Evolutionary conservation across 2,329 filamentous ascomycete species (phyloP).

Genomic region (Cytospora leucostoma): DNA sequence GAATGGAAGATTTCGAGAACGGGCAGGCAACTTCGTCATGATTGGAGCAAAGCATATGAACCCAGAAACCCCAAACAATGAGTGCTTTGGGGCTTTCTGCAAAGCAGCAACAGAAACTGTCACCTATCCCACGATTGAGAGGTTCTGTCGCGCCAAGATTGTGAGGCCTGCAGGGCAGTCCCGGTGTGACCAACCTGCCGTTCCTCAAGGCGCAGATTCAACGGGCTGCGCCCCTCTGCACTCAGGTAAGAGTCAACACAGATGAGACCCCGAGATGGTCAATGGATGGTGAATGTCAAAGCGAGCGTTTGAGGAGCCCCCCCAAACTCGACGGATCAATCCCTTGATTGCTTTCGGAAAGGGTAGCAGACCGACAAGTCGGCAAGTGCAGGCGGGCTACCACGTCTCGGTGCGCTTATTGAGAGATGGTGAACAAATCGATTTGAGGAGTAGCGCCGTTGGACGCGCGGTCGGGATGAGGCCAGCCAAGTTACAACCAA

Average conservation of each 20-base stretch:
- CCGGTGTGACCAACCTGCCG: constrained; percentile 3
- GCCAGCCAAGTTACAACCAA: constrained; percentile 9
- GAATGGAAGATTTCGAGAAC: constrained; percentile 53
- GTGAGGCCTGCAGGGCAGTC: not conserved
- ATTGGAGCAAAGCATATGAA: constrained; percentile 33
- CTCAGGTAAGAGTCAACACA: not conserved
- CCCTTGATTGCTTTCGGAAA: not conserved
- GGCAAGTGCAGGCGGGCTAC: not conserved
- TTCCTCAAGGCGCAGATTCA: not conserved
- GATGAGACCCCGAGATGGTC: not conserved
- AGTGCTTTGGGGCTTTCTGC: not conserved
- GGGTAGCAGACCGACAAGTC: not conserved
- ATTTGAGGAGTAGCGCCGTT: not conserved
- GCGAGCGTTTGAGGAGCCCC: not conserved
- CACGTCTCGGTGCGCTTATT: not conserved
- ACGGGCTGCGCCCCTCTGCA: not conserved
- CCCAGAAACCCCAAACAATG: constrained; percentile 5
- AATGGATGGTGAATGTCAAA: not conserved
- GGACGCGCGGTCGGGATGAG: constrained; percentile 6
- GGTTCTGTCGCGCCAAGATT: constrained; percentile 7
- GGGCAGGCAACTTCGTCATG: constrained; percentile 52
- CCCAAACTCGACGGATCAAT: not conserved
- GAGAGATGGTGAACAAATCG: not conserved
- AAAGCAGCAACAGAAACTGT: not conserved
- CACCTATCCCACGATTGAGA: not conserved